Conservation (phyloP, 2,329 filamentous ascomycete species). For the Orbilia javanica region DNA sequence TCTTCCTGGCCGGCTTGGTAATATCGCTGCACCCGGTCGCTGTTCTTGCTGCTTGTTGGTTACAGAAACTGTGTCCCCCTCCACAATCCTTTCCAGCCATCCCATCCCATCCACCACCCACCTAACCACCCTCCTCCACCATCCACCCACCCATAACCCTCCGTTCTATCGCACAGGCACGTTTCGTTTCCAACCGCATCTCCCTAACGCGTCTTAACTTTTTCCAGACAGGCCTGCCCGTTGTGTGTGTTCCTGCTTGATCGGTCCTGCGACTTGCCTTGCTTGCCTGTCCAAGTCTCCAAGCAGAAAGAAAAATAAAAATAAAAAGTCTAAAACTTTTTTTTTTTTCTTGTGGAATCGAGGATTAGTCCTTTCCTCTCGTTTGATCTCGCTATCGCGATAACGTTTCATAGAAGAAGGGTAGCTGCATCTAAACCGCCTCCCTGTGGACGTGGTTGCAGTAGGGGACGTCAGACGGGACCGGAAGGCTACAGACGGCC, state of each 20-base stretch:
- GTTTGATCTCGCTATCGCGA: constrained; percentile 52
- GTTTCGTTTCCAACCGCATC: constrained; percentile 59
- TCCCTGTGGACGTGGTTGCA: constrained; percentile 35
- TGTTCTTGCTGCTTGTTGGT: neutral
- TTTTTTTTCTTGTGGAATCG: constrained; percentile 26
- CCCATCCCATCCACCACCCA: constrained; percentile 31
- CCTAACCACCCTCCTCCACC: neutral
- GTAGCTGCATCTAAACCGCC: constrained; percentile 40
- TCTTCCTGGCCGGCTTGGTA: constrained; percentile 18
- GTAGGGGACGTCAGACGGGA: constrained; percentile 55
- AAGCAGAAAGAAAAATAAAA: constrained; percentile 16
- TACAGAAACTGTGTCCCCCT: constrained; percentile 58
- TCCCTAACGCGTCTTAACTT: constrained; percentile 54
- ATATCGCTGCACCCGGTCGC: constrained; percentile 24
- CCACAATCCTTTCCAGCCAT: constrained; percentile 36
- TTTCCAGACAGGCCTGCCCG: constrained; percentile 51
- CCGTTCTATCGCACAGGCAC: constrained; percentile 54
- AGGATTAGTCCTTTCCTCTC: constrained; percentile 25
- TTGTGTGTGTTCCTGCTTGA: constrained; percentile 38
- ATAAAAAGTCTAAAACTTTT: constrained; percentile 14
- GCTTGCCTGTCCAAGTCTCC: constrained; percentile 4
- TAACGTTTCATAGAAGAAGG: constrained; percentile 55
- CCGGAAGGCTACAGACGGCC: constrained; percentile 52
- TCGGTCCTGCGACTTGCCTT: constrained; percentile 28
- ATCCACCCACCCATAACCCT: constrained; percentile 22